Base-by-base conservation (phyloP, 805 yeast genomes). In the Wickerhamomyces kurtzmanii region DNA sequence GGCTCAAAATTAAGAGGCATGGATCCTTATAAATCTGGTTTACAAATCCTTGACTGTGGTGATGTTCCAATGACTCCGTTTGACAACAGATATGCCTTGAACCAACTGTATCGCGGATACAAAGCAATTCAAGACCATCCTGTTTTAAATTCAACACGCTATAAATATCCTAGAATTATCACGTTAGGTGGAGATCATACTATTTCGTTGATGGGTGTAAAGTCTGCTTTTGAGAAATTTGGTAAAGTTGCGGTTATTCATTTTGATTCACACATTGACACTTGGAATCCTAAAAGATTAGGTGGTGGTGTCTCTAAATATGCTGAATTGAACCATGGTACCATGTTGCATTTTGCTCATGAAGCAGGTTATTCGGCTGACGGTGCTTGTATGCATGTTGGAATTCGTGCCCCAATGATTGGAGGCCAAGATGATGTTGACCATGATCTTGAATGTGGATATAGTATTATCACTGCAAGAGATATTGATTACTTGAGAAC, bases 191-290 rank as follows among this genome's bases (percentile, higher is more conserved):
- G 80, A 6, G 80, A 73, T 42, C 80, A 73, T 38, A 71, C 78
- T 4, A 49, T 71, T 21, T 58, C 73, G 1, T 54, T 71, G 17
- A 62, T 69, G 65, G 58, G 66, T 4, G 47, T 73, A 19, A 60
- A 59, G 33, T 59, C 75, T 9, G 71, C 70, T 2, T 65, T 55
- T 36, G 77, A 71, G 38, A 52, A 57, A 17, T 58, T 47, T 32
- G 71, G 68, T 1, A 53, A 56, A 20, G 30, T 72, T 6, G 62
- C 70, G 5, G 73, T 72, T n/a, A 47, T 72, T 12, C 80, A 75
- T 44, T 75, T 75, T 37, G 84, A 75, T 44, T 63, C 77, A 17
- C 84, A 75, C 46, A 62, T 75, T 16, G 84, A 75, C 50, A 73
- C 81, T 4, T 75, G 81, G 78, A 64, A 65, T 37, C 83, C 83